Evolutionary conservation across 1,139 yeast species (phyloP).

Genomic region (Scheffersomyces cryptocercus): DNA sequence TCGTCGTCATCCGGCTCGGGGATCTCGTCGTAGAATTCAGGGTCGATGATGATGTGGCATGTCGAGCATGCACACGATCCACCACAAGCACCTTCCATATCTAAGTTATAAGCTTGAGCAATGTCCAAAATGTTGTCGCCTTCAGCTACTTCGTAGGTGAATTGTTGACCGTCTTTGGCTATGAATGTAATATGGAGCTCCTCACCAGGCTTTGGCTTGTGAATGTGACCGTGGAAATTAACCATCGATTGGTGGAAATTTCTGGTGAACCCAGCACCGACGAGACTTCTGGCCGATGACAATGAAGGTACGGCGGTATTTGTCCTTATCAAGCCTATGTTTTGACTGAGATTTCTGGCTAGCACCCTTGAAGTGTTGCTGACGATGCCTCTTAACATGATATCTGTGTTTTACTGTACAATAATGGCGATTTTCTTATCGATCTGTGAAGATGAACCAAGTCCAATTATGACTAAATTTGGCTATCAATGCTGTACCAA

Average conservation of each 20-base stretch:
- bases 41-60: conserved; percentile 94
- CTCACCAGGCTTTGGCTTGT: conserved; percentile 91
- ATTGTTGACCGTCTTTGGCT: conserved; percentile 85
- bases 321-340: too few species aligned
- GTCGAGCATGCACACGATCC: conserved; percentile 99
- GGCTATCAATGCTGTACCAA: too few species aligned
- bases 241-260: conserved; percentile 24
- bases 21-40: conserved; percentile 83
- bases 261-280: too few species aligned
- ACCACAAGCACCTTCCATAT: conserved; percentile 99
- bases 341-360: background rate
- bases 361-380: background rate
- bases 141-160: conserved; percentile 80
- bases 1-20: conserved; percentile 98
- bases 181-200: conserved; percentile 89
- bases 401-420: too few species aligned
- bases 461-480: too few species aligned
- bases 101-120: conserved; percentile 90
- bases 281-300: too few species aligned
- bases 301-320: too few species aligned
- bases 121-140: conserved; percentile 92
- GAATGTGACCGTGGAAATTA: conserved; percentile 74
- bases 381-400: background rate
- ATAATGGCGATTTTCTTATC: too few species aligned
- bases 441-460: too few species aligned